Percentiles rank a stretch among this genome's conserved stretches.
Conservation (phyloP, 495 filamentous ascomycete genomes). For the Hypoxylon intermedium region DNA sequence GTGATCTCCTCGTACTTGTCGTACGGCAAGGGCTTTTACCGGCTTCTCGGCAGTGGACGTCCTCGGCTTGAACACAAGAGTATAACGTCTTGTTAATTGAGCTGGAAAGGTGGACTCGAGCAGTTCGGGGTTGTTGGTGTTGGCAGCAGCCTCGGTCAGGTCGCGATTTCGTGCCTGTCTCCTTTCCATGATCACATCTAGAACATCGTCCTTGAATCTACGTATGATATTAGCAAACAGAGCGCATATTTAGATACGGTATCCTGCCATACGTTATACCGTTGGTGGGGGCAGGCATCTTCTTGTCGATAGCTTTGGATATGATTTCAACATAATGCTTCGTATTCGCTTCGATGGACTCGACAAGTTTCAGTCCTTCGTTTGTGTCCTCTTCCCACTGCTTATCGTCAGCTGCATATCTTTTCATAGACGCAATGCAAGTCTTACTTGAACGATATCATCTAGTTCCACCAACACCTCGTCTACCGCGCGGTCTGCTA, state of each 20-base stretch:
- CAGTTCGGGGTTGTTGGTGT: conserved; percentile 65
- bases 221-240: conserved; percentile 7
- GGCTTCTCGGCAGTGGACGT: conserved; percentile 72
- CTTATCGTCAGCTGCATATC: conserved; percentile 18
- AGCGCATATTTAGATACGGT: conserved; percentile 11
- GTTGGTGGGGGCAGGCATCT: conserved; percentile 78
- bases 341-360: conserved; percentile 88
- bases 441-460: conserved; percentile 75
- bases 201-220: conserved; percentile 94
- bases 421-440: neutral
- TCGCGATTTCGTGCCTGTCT: conserved; percentile 84
- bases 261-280: conserved; percentile 71
- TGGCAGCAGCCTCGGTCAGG: conserved; percentile 70
- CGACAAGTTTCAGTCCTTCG: conserved; percentile 77
- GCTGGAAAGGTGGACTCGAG: conserved; percentile 79
- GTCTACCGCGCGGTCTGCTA: conserved; percentile 76
- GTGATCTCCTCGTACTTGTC: conserved; percentile 90
- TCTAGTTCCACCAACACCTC: conserved; percentile 89
- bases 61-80: conserved; percentile 91
- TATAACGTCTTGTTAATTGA: conserved; percentile 91
- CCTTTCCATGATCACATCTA: conserved; percentile 94
- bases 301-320: conserved; percentile 83
- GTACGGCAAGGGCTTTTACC: conserved; percentile 88
- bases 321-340: conserved; percentile 93
- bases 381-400: conserved; percentile 76